Evolutionary conservation across 192 early-diverging fungal genomes (phyloP), one percentile per base, ranked within the genome.

Genomic region (Coemansia asiatica): DNA sequence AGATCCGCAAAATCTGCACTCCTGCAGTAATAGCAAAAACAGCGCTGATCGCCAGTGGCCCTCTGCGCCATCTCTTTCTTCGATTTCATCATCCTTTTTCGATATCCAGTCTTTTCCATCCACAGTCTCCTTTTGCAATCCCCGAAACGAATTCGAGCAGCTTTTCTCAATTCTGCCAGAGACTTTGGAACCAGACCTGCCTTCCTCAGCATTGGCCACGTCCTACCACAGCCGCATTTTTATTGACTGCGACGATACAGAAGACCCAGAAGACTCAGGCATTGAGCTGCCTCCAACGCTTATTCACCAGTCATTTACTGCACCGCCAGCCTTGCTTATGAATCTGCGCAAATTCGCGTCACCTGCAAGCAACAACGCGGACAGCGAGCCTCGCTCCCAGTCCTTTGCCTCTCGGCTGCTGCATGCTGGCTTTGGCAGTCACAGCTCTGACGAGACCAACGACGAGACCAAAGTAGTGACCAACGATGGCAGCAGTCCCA

Each of bases 91-190:
- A 1, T 72, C 78, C 21, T 71, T 68, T 36, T 66, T 80, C 47
- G 58, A 74, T 54, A 22, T 74, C 28, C 50, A 65, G 59, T 66
- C 70, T 25, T 80, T 71, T 65, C 56, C 63, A 29, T 57, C 65
- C 2, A 55, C 50, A 10, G 35, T 57, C 33, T 57, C 66, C 6
- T 50, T 44, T 49, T 56, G 53, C 29, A 70, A 53, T 21, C 70
- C 68, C 15, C 72, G 69, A 57, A 68, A 46, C 29, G 44, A 71
- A 61, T 75, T 81, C 35, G 72, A 75, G 48, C 46, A 63, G 33
- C 48, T 64, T 15, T 74, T 75, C 31, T 68, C 70, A 44, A 61
- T 71, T 63, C 35, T 67, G 15, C 71, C 71, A 47, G 71, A 73
- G 8, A 1, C 53, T 2, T 12, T 36, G 16, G 61, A 50, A 15